Evolutionary conservation across 75 land plant species (phyloP).

Genomic region (Gnetum montanum): DNA sequence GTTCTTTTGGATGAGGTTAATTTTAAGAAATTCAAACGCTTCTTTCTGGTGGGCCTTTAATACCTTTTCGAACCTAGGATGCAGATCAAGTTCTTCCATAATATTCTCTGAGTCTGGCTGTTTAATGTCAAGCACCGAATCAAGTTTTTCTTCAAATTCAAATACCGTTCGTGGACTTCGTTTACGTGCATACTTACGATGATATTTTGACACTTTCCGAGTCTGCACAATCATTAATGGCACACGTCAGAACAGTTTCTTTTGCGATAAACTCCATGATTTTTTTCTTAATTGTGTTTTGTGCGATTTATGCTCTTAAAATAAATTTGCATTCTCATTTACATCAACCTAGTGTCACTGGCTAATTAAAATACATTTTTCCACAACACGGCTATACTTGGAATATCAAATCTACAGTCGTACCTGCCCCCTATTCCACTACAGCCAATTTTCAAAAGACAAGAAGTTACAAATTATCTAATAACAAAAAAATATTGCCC

Average conservation of each 20-base stretch:
- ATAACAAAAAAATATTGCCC: background rate
- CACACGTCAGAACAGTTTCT: background rate
- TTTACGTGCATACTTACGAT: slow-evolving; percentile 13
- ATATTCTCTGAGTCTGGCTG: slow-evolving; percentile 8
- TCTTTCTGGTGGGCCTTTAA: slow-evolving; percentile 80
- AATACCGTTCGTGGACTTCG: slow-evolving; percentile 12
- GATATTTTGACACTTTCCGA: slow-evolving; percentile 13
- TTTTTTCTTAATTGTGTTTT: background rate
- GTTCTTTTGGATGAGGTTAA: slow-evolving; percentile 61
- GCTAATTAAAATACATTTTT: too few species aligned
- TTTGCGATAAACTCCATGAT: background rate
- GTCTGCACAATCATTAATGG: slow-evolving; percentile 22
- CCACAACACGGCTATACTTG: too few species aligned
- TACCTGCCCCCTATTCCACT: too few species aligned
- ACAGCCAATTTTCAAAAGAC: too few species aligned
- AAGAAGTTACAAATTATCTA: too few species aligned
- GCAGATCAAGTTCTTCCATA: slow-evolving; percentile 32
- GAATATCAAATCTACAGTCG: too few species aligned
- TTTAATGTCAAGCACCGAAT: background rate
- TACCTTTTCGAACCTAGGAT: slow-evolving; percentile 39
- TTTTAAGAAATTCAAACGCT: slow-evolving; percentile 61
- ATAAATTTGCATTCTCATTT: background rate
- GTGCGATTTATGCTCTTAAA: background rate
- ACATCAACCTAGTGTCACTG: background rate
- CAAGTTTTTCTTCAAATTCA: background rate